Base-by-base conservation (phyloP, 2,329 filamentous ascomycete genomes). In the Ceratocystis lukuohia region DNA sequence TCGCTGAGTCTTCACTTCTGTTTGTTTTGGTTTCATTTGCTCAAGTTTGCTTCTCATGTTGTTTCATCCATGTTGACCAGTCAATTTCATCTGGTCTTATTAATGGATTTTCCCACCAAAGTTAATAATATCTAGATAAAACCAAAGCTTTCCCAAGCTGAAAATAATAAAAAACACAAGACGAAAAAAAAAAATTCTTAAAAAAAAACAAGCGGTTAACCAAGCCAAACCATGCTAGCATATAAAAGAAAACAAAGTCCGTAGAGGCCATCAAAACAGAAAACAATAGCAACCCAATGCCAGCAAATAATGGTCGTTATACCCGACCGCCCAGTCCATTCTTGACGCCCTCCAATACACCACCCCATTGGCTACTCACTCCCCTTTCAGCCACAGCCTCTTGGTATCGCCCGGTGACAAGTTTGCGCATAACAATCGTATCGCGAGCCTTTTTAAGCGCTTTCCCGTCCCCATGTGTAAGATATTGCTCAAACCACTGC, bases 361-460 rank as follows among this genome's bases (percentile, higher is more conserved):
- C 75, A 15, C 76, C 78, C 81, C 80, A 83, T 10, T 77, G 75
- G 0, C 78, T 77, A 59, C 76, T 76, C 3, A 75, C 70, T 61
- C 73, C 74, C 68, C 79, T 77, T 66, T 81, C 76, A 2, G 75
- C 72, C 2, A 80, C 72, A 15, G 78, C 75, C 22, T 82, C 81
- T 1, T 73, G 73, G 65, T 85, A 78, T 66, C 79, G 83, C 12
- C 88, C 87, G 10, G 81, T 86, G 1, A 86, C 85, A 69, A 94
- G 84, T 69, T 81, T 84, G 70, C 88, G 83, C 80, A 91, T 87
- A 70, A 91, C 79, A 1, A 91, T 78, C 0, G 88, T 89, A 71
- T 93, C 89, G 72, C 84, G 86, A 2, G 88, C 85, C 28, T 82
- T 83, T 69, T 82, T 84, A 6, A 88, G 76, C 53, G 78, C 80